A percentile compares a stretch with the other conserved stretches of the same genome.
Conservation (phyloP, 2,329 filamentous ascomycete species). For the Daldinia sp. region DNA sequence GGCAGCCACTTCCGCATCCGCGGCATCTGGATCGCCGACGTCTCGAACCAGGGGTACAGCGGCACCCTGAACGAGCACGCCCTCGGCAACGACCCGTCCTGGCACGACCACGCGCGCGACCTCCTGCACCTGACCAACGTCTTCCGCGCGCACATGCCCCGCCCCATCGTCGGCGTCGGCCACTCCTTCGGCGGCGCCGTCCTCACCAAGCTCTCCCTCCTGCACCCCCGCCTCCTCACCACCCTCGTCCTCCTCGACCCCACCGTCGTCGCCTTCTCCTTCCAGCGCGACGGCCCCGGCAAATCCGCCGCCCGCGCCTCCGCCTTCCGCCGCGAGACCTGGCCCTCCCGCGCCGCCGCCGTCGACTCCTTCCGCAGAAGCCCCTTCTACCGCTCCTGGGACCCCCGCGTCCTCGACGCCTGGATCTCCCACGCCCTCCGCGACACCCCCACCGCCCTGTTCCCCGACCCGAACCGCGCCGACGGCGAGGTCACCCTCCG, state of each 20-base stretch:
- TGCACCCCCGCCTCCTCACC: constrained; percentile 84
- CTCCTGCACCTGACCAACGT: constrained; percentile 86
- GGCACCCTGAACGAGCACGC: constrained; percentile 79
- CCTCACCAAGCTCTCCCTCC: constrained; percentile 76
- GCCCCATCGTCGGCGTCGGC: constrained; percentile 84
- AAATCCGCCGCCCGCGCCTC: constrained; percentile 69
- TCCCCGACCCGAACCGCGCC: constrained; percentile 71
- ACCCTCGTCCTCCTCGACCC: constrained; percentile 86
- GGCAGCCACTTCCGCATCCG: constrained; percentile 74
- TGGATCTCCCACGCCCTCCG: constrained; percentile 82
- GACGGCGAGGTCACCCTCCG: constrained; percentile 58
- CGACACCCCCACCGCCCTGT: constrained; percentile 73
- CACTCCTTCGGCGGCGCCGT: constrained; percentile 89
- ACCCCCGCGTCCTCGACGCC: constrained; percentile 79
- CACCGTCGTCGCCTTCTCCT: constrained; percentile 71
- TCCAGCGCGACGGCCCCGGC: constrained; percentile 53
- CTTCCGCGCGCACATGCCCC: constrained; percentile 82
- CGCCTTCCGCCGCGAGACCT: constrained; percentile 79
- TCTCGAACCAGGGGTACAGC: constrained; percentile 86
- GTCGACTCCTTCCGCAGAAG: constrained; percentile 73
- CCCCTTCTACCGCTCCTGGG: constrained; percentile 86
- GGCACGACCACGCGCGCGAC: constrained; percentile 88
- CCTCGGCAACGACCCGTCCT: constrained; percentile 88
- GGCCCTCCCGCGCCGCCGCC: constrained; percentile 81
- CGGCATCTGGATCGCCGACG: constrained; percentile 89